Percentiles rank a stretch among this genome's conserved stretches.
phyloP scores from a whole-genome alignment of 192 early-diverging fungal species.

The Backusella australiensis region DNA sequence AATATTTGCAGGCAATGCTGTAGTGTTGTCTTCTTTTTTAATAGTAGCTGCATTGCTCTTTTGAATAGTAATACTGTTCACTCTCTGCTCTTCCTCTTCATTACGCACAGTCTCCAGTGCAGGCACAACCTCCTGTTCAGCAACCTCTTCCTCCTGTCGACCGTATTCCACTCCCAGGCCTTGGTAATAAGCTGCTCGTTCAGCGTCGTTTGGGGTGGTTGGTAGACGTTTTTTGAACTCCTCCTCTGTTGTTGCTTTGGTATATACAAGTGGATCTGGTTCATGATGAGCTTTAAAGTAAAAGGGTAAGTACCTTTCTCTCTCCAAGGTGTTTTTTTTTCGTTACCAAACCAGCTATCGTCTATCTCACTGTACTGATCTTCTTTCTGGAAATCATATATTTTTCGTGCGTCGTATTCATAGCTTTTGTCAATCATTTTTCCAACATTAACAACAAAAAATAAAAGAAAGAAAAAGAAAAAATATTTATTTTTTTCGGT shows the following conservation, averaged over 20 bases:
- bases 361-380: background rate
- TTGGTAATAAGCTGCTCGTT: background rate
- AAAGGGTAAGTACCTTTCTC: background rate
- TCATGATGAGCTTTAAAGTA: background rate
- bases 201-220: background rate
- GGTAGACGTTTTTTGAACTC: background rate
- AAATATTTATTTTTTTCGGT: background rate
- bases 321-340: background rate
- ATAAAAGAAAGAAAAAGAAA: background rate
- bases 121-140: background rate
- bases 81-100: background rate
- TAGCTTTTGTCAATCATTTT: background rate
- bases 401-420: background rate
- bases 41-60: background rate
- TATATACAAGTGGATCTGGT: background rate
- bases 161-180: background rate
- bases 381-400: background rate
- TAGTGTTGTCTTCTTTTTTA: background rate
- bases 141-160: background rate
- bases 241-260: background rate
- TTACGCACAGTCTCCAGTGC: background rate
- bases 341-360: background rate
- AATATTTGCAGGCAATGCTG: background rate
- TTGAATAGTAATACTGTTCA: background rate
- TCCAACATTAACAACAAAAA: background rate